Evolutionary conservation across 1,284 basidiomycete genomes (phyloP), one percentile per base, ranked within the genome.

Genomic region (Boletus semigastroideus): DNA sequence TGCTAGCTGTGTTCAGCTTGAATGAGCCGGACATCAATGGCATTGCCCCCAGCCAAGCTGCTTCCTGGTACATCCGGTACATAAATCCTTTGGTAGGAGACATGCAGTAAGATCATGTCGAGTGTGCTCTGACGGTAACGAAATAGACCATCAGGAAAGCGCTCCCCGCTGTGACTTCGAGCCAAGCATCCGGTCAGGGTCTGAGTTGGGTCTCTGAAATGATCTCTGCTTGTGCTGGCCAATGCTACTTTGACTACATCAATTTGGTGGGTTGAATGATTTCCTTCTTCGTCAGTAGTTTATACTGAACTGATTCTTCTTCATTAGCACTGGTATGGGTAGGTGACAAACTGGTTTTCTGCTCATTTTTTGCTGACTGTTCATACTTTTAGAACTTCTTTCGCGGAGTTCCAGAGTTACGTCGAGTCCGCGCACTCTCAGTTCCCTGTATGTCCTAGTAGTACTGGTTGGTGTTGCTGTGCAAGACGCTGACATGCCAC

Each of bases 271-370:
- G 63, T 49, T 4, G 14, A 43, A 3, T 20, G 9, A 8, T 3
- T 19, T 45, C 11, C 31, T 14, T 34, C 10, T 22, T 22, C 12
- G 1, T 22, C 7, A 16, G 4, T 22, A 27, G 11, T 9, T 43
- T 13, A n/a, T n/a, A 42, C 33, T 46, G 31, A 43, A 20, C n/a
- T 41, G 14, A 5, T 25, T 11, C 12, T 9, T 34, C 48, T 14
- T n/a, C 8, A 30, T 8, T 20, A 65, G 70, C 70, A 71, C 51
- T 72, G 70, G 69, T 71, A 71, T 17, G 71, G 64, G 64, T 69
- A 51, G 28, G 57, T 20, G n/a, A 42, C 22, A 13, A 3, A 10
- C 4, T 7, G 17, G 8, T 34, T 19, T 5, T 41, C 36, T 6
- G 13, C 12, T 34, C 12, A n/a, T 8, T 3, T 11, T 10, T 12